Evolutionary conservation across 352 stramenopile genomes (phyloP).

Genomic region (Phytophthora pistaciae): DNA sequence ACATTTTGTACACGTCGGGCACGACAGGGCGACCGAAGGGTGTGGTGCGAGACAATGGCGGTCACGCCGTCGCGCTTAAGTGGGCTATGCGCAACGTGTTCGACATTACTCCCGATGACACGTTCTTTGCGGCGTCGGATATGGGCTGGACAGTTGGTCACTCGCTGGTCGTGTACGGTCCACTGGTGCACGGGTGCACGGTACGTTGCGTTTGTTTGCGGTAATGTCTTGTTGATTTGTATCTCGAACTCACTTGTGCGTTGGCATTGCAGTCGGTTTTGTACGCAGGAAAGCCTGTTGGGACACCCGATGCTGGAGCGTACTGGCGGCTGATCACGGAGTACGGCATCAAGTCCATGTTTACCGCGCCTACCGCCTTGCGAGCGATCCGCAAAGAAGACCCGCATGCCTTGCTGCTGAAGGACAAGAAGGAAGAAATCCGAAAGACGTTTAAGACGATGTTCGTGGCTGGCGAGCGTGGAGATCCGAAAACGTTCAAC

Average conservation of each 20-base stretch:
- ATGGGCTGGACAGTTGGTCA: slow-evolving; percentile 94
- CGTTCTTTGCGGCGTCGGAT: slow-evolving; percentile 87
- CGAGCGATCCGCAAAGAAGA: slow-evolving; percentile 91
- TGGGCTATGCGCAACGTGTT: slow-evolving; percentile 88
- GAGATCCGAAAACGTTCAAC: slow-evolving; percentile 88
- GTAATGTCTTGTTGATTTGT: background rate
- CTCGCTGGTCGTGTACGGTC: slow-evolving; percentile 91
- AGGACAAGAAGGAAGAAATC: slow-evolving; percentile 52
- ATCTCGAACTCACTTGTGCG: background rate
- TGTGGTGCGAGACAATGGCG: slow-evolving; percentile 80
- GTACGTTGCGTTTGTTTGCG: slow-evolving; percentile 27
- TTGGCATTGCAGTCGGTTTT: slow-evolving; percentile 67
- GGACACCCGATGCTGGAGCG: slow-evolving; percentile 83
- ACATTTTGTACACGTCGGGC: slow-evolving; percentile 85
- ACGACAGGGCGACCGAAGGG: slow-evolving; percentile 83
- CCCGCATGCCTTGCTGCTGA: slow-evolving; percentile 63
- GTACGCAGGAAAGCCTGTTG: slow-evolving; percentile 92
- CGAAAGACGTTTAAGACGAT: slow-evolving; percentile 70
- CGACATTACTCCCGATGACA: slow-evolving; percentile 73
- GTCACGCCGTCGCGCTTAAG: slow-evolving; percentile 88
- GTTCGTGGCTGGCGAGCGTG: slow-evolving; percentile 90
- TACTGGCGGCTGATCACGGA: slow-evolving; percentile 91
- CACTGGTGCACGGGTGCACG: slow-evolving; percentile 87
- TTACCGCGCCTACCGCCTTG: slow-evolving; percentile 93
- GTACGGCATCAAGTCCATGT: slow-evolving; percentile 89